Base-by-base conservation (phyloP, 768 basidiomycete species). In the Collybiopsis confluens region DNA sequence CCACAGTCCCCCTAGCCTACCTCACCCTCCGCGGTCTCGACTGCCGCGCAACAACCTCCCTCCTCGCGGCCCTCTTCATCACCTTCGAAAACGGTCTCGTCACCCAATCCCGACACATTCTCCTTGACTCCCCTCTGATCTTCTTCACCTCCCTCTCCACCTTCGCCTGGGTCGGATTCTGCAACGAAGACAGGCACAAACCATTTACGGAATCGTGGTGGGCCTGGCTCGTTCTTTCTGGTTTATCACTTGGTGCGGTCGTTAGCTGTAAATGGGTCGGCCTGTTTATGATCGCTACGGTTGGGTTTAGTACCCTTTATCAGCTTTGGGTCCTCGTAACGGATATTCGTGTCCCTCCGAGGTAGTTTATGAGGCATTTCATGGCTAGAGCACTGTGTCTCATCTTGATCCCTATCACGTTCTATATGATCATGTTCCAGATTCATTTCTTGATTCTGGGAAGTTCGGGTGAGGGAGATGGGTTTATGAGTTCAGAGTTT, bases 401-500 rank as follows among this genome's bases (percentile, higher is more conserved):
- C 53, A 98, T 99, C 61, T 76, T 75, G 27, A 66, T 99, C 3
- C 96, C 97, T 3, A 65, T 87, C 28, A 37, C 87, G 36, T 95
- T 99, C 67, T 99, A 99, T 73, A 94, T 98, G 91, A 67, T 74
- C 65, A 97, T 97, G 90, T 99, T 99, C 75, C 80, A 88, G 69
- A 85, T 99, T 49, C 97, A 99, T 67, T 98, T 98, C 71, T 63
- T 86, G 64, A 80, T 99, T 59, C 75, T 99, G 26, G 81, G 84
- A 63, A 89, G 88, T 68, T 89, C 90, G 1, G 97, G 97, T 28
- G 96, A 98, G 49, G 97, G 97, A 0, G 97, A 98, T 66, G 94
- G 95, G 1, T 99, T 99, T 70, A 99, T 99, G 97, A 96, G 91
- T 72, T 91, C 93, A 2, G 95, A 94, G 66, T 99, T 99, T 73